phyloP scores from a whole-genome alignment of 2,329 filamentous ascomycete genomes.

The Clonostachys chloroleuca region DNA sequence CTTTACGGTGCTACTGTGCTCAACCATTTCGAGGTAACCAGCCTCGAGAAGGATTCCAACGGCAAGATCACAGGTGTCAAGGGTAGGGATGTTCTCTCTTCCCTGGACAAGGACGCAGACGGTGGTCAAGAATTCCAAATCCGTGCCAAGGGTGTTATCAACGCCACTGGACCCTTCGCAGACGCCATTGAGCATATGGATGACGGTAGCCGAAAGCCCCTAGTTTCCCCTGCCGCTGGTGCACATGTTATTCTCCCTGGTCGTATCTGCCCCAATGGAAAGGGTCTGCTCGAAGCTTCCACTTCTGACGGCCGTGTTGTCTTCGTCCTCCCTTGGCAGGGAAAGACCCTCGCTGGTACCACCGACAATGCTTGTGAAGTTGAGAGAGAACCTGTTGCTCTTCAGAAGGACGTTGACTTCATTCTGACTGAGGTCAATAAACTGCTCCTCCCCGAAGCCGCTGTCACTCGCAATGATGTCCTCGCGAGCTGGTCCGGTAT shows the following conservation, averaged over 20 bases:
- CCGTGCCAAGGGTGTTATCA: slow-evolving; percentile 75
- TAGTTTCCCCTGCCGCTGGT: slow-evolving; percentile 76
- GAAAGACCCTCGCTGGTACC: slow-evolving; percentile 80
- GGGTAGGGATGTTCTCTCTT: slow-evolving; percentile 51
- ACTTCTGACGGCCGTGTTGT: slow-evolving; percentile 85
- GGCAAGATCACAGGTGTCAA: slow-evolving; percentile 67
- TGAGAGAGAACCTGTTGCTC: slow-evolving; percentile 64
- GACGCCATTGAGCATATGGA: slow-evolving; percentile 80
- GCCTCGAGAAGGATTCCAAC: slow-evolving; percentile 63
- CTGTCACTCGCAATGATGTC: slow-evolving; percentile 69
- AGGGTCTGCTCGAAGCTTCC: slow-evolving; percentile 77
- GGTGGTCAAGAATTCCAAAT: slow-evolving; percentile 64
- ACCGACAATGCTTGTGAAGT: slow-evolving; percentile 72
- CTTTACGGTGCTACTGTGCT: slow-evolving; percentile 77
- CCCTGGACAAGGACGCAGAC: slow-evolving; percentile 18
- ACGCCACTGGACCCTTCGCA: slow-evolving; percentile 79
- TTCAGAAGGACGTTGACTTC: slow-evolving; percentile 76
- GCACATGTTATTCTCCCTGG: slow-evolving; percentile 81
- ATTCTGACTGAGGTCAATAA: slow-evolving; percentile 75
- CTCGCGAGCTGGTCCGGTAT: slow-evolving; percentile 77
- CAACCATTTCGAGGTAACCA: slow-evolving; percentile 77
- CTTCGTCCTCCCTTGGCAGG: slow-evolving; percentile 85
- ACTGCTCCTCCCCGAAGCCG: slow-evolving; percentile 72
- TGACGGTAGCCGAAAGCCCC: slow-evolving; percentile 62
- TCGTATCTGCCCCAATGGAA: slow-evolving; percentile 72